Base-by-base conservation (phyloP, 345 rosid species). In the Alliaria petiolata region DNA sequence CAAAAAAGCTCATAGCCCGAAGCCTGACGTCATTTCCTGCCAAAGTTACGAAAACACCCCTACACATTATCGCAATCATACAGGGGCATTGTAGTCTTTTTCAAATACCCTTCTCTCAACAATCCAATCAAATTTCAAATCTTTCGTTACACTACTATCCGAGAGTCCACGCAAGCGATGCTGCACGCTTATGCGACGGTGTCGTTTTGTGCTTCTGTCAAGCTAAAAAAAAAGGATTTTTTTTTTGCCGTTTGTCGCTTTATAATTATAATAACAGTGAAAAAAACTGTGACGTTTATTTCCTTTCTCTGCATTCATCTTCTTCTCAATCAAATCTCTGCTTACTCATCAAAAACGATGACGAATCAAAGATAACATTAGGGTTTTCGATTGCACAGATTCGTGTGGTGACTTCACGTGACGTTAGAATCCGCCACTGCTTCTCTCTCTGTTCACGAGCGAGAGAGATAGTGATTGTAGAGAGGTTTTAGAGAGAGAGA, bases 151-250 rank as follows among this genome's bases (percentile, higher is more conserved):
- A 57, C n/a, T n/a, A n/a, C n/a, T n/a, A 9, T 15, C 13, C 36
- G 26, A 16, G 36, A 62, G 8, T 45, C 63, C 61, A 62, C 70
- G 79, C 56, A 34, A 62, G 67, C 28, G 14, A 70, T 56, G 19
- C 69, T 80, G 84, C 77, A 76, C 84, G 75, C 77, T 59, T 52
- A 19, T 22, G 9, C 4, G 1, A 70, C 80, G 76, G 7, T 50
- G 76, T 76, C 80, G 76, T 62, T 20, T 60, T 71, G 49, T 62
- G 47, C 33, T 67, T 63, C 60, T 36, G 31, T 31, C 26, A 33
- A 17, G 49, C 45, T 13, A 36, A 57, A 72, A 40, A n/a, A n/a
- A n/a, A n/a, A n/a, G n/a, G n/a, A n/a, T n/a, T n/a, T n/a, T n/a
- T n/a, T n/a, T n/a, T n/a, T n/a, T n/a, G n/a, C n/a, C n/a, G n/a